A percentile compares a stretch with the other conserved stretches of the same genome.
Evolutionary conservation across 2,329 filamentous ascomycete species (phyloP).

Genomic region (Fusarium sp.): DNA sequence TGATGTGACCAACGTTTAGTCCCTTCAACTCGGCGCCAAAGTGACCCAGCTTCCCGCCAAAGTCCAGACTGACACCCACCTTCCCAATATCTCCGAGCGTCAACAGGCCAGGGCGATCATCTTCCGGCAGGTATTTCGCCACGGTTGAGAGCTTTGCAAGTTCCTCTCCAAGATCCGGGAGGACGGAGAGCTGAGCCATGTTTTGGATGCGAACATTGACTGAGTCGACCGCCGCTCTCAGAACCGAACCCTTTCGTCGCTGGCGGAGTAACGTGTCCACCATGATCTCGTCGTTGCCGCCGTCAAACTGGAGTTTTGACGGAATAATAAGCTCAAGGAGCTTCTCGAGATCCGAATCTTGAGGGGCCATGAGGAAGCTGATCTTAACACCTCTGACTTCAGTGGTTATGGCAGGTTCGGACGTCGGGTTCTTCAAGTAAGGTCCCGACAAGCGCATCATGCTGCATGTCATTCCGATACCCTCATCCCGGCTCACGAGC

Average conservation of each 20-base stretch:
- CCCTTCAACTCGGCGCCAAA: slow-evolving; percentile 69
- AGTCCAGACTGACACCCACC: slow-evolving; percentile 69
- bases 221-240: slow-evolving; percentile 76
- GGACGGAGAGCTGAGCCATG: slow-evolving; percentile 72
- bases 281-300: slow-evolving; percentile 92
- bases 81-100: slow-evolving; percentile 77
- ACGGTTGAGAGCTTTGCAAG: slow-evolving; percentile 86
- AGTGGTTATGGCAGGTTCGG: slow-evolving; percentile 70
- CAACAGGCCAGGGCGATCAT: slow-evolving; percentile 90
- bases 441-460: slow-evolving; percentile 82
- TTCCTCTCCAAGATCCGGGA: slow-evolving; percentile 82
- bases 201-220: slow-evolving; percentile 72
- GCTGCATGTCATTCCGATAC: slow-evolving; percentile 78
- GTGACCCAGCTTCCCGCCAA: slow-evolving; percentile 77
- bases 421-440: slow-evolving; percentile 63
- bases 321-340: slow-evolving; percentile 90
- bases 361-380: slow-evolving; percentile 79
- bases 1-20: slow-evolving; percentile 83
- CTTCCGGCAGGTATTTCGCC: slow-evolving; percentile 93
- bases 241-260: slow-evolving; percentile 84
- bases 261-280: slow-evolving; percentile 91
- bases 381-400: slow-evolving; percentile 75
- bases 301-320: slow-evolving; percentile 87
- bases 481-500: slow-evolving; percentile 78
- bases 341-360: slow-evolving; percentile 82